Base-by-base conservation (phyloP, 768 basidiomycete species). In the Kwoniella europaea region DNA sequence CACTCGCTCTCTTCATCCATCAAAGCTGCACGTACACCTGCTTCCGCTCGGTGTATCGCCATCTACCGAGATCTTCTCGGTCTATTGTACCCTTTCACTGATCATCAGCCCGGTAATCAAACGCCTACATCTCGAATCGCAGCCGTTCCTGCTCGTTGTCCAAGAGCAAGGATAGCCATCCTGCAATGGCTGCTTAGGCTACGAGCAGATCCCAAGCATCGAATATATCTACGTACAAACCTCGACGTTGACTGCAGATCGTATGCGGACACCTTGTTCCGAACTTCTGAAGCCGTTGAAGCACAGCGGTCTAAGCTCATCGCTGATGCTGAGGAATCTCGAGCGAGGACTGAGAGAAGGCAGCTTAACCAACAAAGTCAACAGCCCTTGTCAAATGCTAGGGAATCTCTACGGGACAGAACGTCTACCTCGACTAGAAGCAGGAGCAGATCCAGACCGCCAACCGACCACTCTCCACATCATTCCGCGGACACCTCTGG, bases 111-210 rank as follows among this genome's bases (percentile, higher is more conserved):
- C n/a, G 56, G 55, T 10, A 27, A 44, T 6, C 16, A 52, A 46
- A 44, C 55, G 42, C 68, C 67, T 4, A 50, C 65, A 0, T 63
- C 59, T 9, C 50, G 64, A 13, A 43, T 61, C 9, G 66, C 67
- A 43, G 56, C 64, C 10, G 54, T 81, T 35, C 78, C 79, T 6
- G 82, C 83, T 50, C 61, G 75, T 12, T 85, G 85, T 42, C 76
- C 88, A 0, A 86, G 88, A 52, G 90, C 91, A 0, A 86, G 92
- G 24, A 80, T 98, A 18, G 85, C 89, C 13, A 86, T 91, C 4
- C 85, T 98, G 20, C 92, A 94, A 79, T 97, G 96, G 86, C 81
- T 97, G 73, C 89, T 94, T 86, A 89, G 93, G 15, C 85, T 98
- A 20, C 87, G 96, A 66, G 94, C 92, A 0, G 95, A 97, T 79